Conservation (phyloP, 2,329 filamentous ascomycete species). For the Sclerotinia sclerotiorum region DNA sequence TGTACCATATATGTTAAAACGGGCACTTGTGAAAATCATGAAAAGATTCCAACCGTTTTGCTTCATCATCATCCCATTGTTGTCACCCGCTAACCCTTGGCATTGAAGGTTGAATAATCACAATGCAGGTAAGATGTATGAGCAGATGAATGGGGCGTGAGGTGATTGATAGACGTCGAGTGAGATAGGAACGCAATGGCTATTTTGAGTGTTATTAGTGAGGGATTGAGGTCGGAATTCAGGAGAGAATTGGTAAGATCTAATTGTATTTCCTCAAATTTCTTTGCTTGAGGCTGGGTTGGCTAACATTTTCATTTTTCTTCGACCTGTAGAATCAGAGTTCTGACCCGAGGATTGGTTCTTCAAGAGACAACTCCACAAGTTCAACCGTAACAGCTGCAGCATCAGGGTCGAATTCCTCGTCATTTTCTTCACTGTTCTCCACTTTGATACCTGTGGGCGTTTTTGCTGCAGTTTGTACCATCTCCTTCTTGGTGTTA, state of each 20-base stretch:
- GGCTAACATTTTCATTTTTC: constrained; percentile 2
- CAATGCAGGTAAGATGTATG: neutral
- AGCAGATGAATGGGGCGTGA: neutral
- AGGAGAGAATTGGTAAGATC: constrained; percentile 15
- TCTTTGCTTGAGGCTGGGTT: neutral
- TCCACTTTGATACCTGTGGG: constrained; percentile 56
- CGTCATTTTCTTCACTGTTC: constrained; percentile 46
- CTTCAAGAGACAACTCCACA: constrained; percentile 46
- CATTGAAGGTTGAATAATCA: neutral
- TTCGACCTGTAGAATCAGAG: constrained; percentile 24
- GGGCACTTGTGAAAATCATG: neutral
- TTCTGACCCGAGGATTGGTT: constrained; percentile 47
- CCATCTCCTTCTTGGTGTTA: constrained; percentile 53
- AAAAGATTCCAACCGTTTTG: neutral
- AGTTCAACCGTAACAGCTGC: constrained; percentile 38
- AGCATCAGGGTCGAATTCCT: constrained; percentile 43
- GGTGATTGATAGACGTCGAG: neutral
- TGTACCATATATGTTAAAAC: constrained; percentile 8
- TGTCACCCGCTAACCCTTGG: neutral
- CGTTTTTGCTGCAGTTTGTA: constrained; percentile 49
- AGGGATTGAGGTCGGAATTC: constrained; percentile 19
- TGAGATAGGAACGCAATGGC: neutral
- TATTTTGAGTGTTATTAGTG: constrained; percentile 5
- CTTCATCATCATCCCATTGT: neutral
- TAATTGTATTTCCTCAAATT: neutral